These are phyloP conservation scores for Malbranchea cinnamomea DNA, from an alignment of 2,329 filamentous ascomycete species.

Conservation along the genomic window DNA sequence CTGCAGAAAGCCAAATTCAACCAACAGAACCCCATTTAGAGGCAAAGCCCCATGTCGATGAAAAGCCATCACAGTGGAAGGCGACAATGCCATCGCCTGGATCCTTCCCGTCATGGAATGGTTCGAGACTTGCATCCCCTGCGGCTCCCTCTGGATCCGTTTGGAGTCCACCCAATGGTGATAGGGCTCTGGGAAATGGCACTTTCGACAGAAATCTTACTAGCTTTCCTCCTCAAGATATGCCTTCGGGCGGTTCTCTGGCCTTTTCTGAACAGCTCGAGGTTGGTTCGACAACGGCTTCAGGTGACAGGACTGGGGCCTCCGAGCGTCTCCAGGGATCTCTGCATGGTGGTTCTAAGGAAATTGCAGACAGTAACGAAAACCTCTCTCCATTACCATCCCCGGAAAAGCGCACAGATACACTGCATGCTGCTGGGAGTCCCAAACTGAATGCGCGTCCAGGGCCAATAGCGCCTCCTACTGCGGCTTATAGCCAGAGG, in stretches of 20 bases:
- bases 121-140: constrained; percentile 20
- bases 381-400: constrained; percentile 23
- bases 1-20: too few relatives aligned
- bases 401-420: constrained; percentile 23
- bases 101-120: constrained; percentile 24
- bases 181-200: constrained; percentile 47
- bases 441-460: constrained; percentile 28
- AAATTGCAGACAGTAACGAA: constrained; percentile 19
- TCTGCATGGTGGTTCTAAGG: constrained; percentile 17
- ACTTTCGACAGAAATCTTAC: constrained; percentile 43
- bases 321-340: constrained; percentile 13
- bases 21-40: too few relatives aligned
- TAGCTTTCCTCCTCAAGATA: constrained; percentile 32
- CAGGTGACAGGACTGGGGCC: constrained; percentile 11
- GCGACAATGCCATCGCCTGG: constrained; percentile 22
- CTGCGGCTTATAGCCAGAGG: constrained; percentile 12
- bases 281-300: constrained; percentile 17
- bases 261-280: constrained; percentile 24
- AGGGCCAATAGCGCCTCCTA: constrained; percentile 33
- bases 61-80: constrained; percentile 23
- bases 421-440: constrained; percentile 22
- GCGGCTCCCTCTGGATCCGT: constrained; percentile 32
- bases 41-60: too few relatives aligned
- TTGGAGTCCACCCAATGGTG: constrained; percentile 43
- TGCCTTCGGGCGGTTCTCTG: constrained; percentile 26